Evolutionary conservation across 345 rosid species (phyloP).

Genomic region (Populus euphratica): DNA sequence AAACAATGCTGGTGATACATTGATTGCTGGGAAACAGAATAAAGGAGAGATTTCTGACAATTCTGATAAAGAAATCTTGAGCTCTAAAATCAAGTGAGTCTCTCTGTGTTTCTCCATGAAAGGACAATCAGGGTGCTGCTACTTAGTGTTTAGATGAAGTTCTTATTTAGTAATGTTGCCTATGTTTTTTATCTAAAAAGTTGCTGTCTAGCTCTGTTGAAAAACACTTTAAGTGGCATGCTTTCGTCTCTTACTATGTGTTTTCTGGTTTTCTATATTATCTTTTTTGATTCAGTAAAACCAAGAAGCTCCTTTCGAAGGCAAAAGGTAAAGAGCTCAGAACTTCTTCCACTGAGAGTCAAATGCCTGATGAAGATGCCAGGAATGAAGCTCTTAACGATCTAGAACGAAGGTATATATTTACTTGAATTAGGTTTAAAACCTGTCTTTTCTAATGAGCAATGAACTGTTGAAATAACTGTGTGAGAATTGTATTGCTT

Average conservation of each 20-base stretch:
- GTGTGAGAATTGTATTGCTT: neutral
- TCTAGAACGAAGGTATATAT: slow-evolving; percentile 33
- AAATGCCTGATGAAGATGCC: slow-evolving; percentile 11
- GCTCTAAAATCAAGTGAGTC: slow-evolving; percentile 11
- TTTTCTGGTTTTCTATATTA: neutral
- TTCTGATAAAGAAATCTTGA: neutral
- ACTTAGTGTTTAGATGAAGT: neutral
- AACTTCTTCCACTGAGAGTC: slow-evolving; percentile 9
- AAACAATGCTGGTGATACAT: slow-evolving; percentile 1
- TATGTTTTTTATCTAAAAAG: too few relatives aligned
- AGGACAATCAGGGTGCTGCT: neutral
- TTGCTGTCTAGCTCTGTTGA: too few relatives aligned
- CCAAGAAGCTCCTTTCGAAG: slow-evolving; percentile 19
- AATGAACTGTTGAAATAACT: neutral
- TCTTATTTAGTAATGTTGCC: too few relatives aligned
- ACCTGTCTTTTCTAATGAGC: neutral
- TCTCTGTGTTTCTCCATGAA: neutral
- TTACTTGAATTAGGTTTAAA: neutral
- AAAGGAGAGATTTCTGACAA: neutral
- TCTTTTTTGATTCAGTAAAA: slow-evolving; percentile 28
- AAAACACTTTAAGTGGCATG: neutral
- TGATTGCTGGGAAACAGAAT: neutral
- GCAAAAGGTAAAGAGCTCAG: slow-evolving; percentile 20
- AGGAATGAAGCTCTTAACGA: slow-evolving; percentile 20
- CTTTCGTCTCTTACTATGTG: neutral